Percentiles rank a stretch among this genome's conserved stretches.
Evolutionary conservation across 805 yeast genomes (phyloP).

Genomic region (Myxozyma monticola): DNA sequence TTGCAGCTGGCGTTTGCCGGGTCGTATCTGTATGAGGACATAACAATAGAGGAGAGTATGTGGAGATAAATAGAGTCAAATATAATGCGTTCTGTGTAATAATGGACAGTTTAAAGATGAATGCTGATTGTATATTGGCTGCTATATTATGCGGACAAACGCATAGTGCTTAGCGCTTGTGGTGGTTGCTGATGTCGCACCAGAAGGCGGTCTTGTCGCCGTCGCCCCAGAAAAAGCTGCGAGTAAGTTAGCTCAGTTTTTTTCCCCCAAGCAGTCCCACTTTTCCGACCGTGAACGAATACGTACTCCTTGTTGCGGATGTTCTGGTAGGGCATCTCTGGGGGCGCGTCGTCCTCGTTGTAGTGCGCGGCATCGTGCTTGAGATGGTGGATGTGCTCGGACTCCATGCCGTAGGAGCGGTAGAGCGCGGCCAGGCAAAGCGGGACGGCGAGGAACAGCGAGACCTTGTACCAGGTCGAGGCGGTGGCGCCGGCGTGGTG

Average conservation of each 20-base stretch:
- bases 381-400: constrained; percentile 85
- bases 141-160: too few species aligned
- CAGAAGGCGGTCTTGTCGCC: constrained; percentile 97
- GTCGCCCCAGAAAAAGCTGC: constrained; percentile 91
- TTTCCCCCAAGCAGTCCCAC: background rate
- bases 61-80: constrained; percentile 1
- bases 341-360: constrained; percentile 90
- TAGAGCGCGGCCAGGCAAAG: constrained; percentile 72
- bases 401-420: constrained; percentile 79
- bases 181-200: constrained; percentile 91
- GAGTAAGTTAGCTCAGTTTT: background rate
- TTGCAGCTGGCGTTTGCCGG: constrained; percentile 22
- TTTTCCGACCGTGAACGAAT: too few species aligned
- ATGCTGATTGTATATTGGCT: too few species aligned
- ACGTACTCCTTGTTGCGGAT: constrained; percentile 65
- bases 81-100: background rate
- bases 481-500: constrained; percentile 81
- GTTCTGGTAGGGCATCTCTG: constrained; percentile 87
- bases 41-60: background rate
- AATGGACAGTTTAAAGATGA: too few species aligned
- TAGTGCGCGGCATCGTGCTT: constrained; percentile 52
- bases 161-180: constrained; percentile 42
- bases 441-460: constrained; percentile 79
- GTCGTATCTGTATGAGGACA: constrained; percentile 2
- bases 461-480: constrained; percentile 79